phyloP scores from a whole-genome alignment of 2,329 filamentous ascomycete genomes.

The Scedosporium dehoogii region DNA sequence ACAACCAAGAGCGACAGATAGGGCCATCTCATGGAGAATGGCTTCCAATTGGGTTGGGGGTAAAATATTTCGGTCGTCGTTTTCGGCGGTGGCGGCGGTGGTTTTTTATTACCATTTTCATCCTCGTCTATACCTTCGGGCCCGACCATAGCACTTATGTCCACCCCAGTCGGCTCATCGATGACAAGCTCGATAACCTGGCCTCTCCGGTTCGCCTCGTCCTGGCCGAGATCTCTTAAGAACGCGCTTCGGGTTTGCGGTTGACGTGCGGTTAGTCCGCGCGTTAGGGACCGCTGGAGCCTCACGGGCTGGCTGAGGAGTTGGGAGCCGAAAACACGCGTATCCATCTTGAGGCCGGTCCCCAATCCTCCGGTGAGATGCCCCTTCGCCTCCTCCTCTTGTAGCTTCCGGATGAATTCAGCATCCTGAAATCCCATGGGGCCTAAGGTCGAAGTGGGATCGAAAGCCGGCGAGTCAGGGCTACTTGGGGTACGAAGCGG shows the following conservation, averaged over 20 bases:
- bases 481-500: constrained; percentile 21
- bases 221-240: constrained; percentile 41
- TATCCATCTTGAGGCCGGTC: constrained; percentile 37
- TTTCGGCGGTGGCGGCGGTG: constrained; percentile 26
- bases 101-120: constrained; percentile 22
- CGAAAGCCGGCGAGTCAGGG: constrained; percentile 20
- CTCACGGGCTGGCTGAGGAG: constrained; percentile 29
- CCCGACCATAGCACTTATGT: constrained; percentile 42
- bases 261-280: constrained; percentile 29
- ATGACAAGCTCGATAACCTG: constrained; percentile 51
- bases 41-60: constrained; percentile 57
- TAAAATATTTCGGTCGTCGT: constrained; percentile 42
- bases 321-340: constrained; percentile 38
- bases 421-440: constrained; percentile 34
- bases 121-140: constrained; percentile 17
- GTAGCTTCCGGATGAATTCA: constrained; percentile 32
- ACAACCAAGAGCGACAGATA: constrained; percentile 45
- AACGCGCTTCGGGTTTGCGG: constrained; percentile 23
- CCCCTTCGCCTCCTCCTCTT: constrained; percentile 44
- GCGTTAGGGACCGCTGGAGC: constrained; percentile 24
- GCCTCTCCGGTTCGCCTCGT: constrained; percentile 49
- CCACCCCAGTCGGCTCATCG: constrained; percentile 32
- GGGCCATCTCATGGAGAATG: constrained; percentile 53
- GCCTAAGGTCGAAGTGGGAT: constrained; percentile 35
- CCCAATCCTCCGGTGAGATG: constrained; percentile 50